These are phyloP conservation scores for Entamoeba invadens DNA, from an alignment of 208 protist species.

Conservation along the genomic window DNA sequence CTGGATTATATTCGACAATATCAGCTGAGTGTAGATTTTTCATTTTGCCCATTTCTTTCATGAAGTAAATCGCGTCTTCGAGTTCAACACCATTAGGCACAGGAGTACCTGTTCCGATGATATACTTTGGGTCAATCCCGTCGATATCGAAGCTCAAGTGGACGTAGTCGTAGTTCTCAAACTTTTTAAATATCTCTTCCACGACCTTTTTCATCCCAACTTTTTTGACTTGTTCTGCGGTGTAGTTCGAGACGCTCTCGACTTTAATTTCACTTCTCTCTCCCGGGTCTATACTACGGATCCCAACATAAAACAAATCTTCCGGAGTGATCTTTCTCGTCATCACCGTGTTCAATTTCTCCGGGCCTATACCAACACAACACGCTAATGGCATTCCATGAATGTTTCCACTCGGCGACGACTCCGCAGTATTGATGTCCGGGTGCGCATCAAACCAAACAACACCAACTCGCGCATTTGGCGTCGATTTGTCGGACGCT, in stretches of 20 bases:
- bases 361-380: neutral
- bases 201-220: neutral
- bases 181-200: neutral
- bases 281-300: neutral
- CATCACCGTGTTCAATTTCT: neutral
- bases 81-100: neutral
- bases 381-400: conserved; percentile 1
- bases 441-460: neutral
- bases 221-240: neutral
- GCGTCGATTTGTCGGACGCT: neutral
- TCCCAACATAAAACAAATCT: neutral
- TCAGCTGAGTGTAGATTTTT: neutral
- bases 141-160: neutral
- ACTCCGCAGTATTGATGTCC: neutral
- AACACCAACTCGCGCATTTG: neutral
- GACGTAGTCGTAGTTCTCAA: neutral
- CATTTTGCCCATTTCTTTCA: neutral
- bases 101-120: neutral
- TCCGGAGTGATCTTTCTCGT: neutral
- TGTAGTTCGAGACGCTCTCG: neutral
- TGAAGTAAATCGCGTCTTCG: neutral
- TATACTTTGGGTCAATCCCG: neutral
- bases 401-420: neutral
- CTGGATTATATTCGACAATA: neutral
- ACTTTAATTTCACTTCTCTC: neutral